Evolutionary conservation across 441 rosid species (phyloP).

Genomic region (Populus trichocarpa): DNA sequence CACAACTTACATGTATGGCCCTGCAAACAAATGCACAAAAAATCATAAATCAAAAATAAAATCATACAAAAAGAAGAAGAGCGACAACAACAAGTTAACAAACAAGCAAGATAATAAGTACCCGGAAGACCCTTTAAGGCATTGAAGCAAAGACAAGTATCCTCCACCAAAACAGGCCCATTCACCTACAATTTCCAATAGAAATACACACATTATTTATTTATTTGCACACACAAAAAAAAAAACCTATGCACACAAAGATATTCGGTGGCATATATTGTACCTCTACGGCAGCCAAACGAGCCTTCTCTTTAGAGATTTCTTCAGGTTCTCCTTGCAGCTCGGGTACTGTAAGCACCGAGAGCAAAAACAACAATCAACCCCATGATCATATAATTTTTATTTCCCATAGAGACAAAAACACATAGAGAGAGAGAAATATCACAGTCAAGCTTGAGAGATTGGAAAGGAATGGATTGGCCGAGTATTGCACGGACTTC

Average conservation of each 20-base stretch:
- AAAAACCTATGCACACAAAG: neutral
- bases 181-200: slow-evolving; percentile 49
- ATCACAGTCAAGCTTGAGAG: slow-evolving; percentile 80
- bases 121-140: slow-evolving; percentile 96
- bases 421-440: neutral
- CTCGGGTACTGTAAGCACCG: slow-evolving; percentile 60
- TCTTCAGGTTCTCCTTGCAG: slow-evolving; percentile 93
- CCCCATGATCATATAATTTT: neutral
- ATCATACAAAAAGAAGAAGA: neutral
- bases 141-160: slow-evolving; percentile 94
- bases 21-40: slow-evolving; percentile 42
- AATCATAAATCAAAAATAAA: neutral
- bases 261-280: neutral
- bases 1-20: slow-evolving; percentile 88
- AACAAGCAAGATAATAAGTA: slow-evolving; percentile 15
- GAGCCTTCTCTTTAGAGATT: slow-evolving; percentile 89
- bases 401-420: neutral
- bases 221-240: neutral
- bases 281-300: slow-evolving; percentile 84
- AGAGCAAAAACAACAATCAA: neutral
- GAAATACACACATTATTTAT: neutral
- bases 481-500: slow-evolving; percentile 91
- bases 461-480: slow-evolving; percentile 74
- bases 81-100: neutral
- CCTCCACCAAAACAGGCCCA: slow-evolving; percentile 95